phyloP scores from a whole-genome alignment of 2,329 filamentous ascomycete species.

The Tetracladium maxilliforme region DNA sequence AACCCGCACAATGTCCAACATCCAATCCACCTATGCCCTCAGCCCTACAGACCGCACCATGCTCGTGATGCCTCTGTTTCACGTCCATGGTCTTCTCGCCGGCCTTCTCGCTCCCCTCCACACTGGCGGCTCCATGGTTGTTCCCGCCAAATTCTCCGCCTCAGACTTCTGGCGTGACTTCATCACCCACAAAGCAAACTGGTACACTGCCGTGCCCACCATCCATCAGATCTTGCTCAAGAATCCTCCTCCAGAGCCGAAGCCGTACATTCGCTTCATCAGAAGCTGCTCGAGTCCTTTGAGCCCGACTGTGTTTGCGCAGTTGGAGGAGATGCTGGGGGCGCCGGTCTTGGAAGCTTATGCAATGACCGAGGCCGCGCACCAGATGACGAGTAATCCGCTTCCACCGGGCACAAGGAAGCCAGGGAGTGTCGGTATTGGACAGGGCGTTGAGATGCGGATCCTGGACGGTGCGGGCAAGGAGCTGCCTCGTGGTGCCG shows the following conservation, averaged over 20 bases:
- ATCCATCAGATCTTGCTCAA: constrained; percentile 83
- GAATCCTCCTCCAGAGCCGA: constrained; percentile 49
- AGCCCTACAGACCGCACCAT: constrained; percentile 60
- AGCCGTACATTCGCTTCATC: constrained; percentile 70
- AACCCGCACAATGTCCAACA: constrained; percentile 74
- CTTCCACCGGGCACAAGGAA: constrained; percentile 57
- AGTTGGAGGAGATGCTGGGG: constrained; percentile 60
- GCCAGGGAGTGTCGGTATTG: constrained; percentile 70
- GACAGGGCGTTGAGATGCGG: constrained; percentile 68
- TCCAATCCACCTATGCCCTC: constrained; percentile 63
- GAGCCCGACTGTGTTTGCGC: constrained; percentile 66
- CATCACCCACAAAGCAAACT: constrained; percentile 59
- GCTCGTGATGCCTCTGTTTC: constrained; percentile 84
- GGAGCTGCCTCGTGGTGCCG: constrained; percentile 50
- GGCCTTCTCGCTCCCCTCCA: constrained; percentile 65
- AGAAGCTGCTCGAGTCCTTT: constrained; percentile 76
- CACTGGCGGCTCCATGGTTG: constrained; percentile 65
- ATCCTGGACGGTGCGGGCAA: constrained; percentile 60
- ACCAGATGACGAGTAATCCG: constrained; percentile 71
- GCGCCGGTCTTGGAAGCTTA: constrained; percentile 82
- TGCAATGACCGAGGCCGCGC: constrained; percentile 82
- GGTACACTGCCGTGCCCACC: constrained; percentile 88
- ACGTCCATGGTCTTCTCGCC: constrained; percentile 78
- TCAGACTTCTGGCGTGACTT: constrained; percentile 75
- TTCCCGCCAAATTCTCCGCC: constrained; percentile 69